Evolutionary conservation across 108 stramenopile species (phyloP), one percentile per base, ranked within the genome.

Genomic region (Cylindrotheca closterium): DNA sequence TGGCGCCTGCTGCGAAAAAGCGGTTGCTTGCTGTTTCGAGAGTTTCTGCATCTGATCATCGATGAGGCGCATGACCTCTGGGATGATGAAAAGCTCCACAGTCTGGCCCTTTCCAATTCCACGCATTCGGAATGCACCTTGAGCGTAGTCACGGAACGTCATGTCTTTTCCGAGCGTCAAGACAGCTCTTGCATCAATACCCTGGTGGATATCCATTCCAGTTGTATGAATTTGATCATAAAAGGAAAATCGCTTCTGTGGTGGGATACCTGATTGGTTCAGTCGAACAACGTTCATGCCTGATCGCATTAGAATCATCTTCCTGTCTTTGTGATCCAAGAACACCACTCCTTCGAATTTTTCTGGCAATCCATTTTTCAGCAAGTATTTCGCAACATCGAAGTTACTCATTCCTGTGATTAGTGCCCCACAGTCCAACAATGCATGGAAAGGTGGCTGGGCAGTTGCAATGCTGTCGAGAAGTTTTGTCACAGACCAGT

Each of bases 141-240:
- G 97, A 1, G 94, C 96, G 74, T 96, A 97, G 61, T 98, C 97
- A 51, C 97, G 86, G 57, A 96, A 96, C 1, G 96, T 96, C 97
- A 98, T 97, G 59, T 97, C 97, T 66, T 98, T 98, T 12, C 95
- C 95, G 4, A 98, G 80, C n/a, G 97, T 98, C 49, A 97, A 78
- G 2, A 75, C 87, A 42, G 96, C 95, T 47, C 79, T 73, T 2
- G 97, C 94, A 70, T 96, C 89, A 48, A 94, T 89, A 37, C 85
- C 84, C 61, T 98, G 97, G 56, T 94, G 86, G 66, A 96, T 96
- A 78, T 98, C 97, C 97, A 96, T 96, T 24, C 97, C 97, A 22
- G 97, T 98, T n/a, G 97, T 97, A 70, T 98, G 95, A 34, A 96
- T 91, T 60, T 98, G 97, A 60, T 97, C 96, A 61, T 96, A 98